Percentiles rank a stretch among this genome's conserved stretches.
phyloP scores from a whole-genome alignment of 345 rosid genomes.

The Citrus mangshanensis region DNA sequence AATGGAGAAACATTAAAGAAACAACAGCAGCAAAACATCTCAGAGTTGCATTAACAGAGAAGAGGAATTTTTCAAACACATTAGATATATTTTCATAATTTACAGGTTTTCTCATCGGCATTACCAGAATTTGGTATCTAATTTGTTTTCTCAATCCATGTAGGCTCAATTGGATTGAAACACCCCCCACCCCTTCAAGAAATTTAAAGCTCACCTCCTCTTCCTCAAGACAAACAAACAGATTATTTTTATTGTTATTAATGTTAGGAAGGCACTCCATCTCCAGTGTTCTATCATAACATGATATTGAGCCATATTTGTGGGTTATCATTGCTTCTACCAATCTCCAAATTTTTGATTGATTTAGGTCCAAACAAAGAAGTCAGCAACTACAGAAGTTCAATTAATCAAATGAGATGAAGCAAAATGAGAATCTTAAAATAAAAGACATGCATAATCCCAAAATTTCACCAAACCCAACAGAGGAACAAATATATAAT shows the following conservation, averaged over 20 bases:
- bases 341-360: background rate
- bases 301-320: background rate
- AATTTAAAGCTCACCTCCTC: background rate
- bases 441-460: background rate
- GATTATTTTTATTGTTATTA: background rate
- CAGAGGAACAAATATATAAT: background rate
- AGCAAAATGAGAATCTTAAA: background rate
- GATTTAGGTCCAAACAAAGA: background rate
- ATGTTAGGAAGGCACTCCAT: background rate
- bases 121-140: background rate
- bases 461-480: background rate
- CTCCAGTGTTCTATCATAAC: background rate
- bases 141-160: background rate
- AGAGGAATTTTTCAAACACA: background rate
- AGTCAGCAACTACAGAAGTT: background rate
- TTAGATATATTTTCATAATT: background rate
- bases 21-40: background rate
- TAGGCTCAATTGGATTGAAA: background rate
- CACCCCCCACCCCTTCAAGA: background rate
- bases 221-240: background rate
- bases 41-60: background rate
- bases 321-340: background rate
- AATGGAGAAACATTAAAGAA: background rate
- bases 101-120: background rate
- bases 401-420: background rate